Conservation (phyloP, 495 filamentous ascomycete genomes). For the Letharia columbiana region DNA sequence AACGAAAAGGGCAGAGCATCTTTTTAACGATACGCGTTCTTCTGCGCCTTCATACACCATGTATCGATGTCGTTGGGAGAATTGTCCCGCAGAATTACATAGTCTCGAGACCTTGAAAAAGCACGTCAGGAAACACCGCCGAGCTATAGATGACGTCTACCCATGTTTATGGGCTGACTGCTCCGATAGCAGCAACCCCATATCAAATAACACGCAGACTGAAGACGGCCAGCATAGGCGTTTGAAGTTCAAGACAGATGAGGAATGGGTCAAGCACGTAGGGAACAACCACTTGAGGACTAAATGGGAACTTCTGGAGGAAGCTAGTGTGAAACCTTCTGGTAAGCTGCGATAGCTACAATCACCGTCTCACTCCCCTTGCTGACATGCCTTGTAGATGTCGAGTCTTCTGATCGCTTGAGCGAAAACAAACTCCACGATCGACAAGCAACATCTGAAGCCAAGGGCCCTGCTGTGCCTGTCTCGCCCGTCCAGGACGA, state of each 20-base stretch:
- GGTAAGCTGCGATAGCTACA: constrained; percentile 34
- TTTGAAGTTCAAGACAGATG: constrained; percentile 29
- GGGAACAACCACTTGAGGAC: constrained; percentile 49
- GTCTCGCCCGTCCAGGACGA: background rate
- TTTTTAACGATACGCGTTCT: constrained; percentile 6
- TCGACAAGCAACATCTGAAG: constrained; percentile 6
- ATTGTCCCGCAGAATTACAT: constrained; percentile 62
- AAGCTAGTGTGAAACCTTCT: constrained; percentile 41
- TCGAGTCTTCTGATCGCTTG: constrained; percentile 18
- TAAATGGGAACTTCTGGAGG: constrained; percentile 60
- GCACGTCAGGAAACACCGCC: constrained; percentile 52
- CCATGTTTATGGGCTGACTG: constrained; percentile 45
- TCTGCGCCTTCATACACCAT: constrained; percentile 33
- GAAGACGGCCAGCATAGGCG: constrained; percentile 21
- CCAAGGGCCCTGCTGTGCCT: background rate
- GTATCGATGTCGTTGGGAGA: constrained; percentile 55
- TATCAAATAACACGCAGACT: constrained; percentile 25
- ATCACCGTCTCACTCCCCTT: background rate
- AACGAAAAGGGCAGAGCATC: background rate
- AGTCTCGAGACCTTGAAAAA: constrained; percentile 61
- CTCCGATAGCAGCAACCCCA: constrained; percentile 19
- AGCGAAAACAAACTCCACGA: background rate
- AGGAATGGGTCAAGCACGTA: constrained; percentile 52
- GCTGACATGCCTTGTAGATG: constrained; percentile 13
- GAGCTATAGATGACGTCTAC: constrained; percentile 14